Evolutionary conservation across 1,284 basidiomycete genomes (phyloP).

Genomic region (Schizophyllum commune): DNA sequence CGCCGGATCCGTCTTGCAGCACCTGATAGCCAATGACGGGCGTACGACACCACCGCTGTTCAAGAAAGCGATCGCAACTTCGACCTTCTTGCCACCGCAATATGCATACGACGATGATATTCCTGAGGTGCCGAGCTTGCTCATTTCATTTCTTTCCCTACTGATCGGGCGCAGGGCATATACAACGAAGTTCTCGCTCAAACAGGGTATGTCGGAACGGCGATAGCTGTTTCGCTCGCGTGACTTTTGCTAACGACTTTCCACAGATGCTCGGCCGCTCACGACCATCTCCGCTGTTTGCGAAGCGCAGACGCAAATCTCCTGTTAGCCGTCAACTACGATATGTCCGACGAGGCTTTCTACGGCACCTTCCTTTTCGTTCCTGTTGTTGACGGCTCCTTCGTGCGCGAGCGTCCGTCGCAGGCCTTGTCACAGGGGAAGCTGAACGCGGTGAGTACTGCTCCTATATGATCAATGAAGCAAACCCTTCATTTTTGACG

Average conservation of each 20-base stretch:
- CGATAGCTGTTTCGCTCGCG: too few species aligned
- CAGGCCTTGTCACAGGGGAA: slow-evolving; percentile 18
- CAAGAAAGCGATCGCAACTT: slow-evolving; percentile 19
- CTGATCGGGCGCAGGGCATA: slow-evolving; percentile 4
- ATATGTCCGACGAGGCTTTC: slow-evolving; percentile 26
- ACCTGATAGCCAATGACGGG: slow-evolving; percentile 4
- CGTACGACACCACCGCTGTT: slow-evolving; percentile 15
- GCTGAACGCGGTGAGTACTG: slow-evolving; percentile 20
- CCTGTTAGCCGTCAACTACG: slow-evolving; percentile 17
- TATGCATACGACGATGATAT: slow-evolving; percentile 17
- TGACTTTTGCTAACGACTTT: background rate
- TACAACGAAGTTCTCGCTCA: slow-evolving; percentile 13
- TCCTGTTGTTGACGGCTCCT: slow-evolving; percentile 28
- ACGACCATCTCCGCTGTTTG: slow-evolving; percentile 1
- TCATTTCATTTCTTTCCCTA: background rate
- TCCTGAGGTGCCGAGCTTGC: slow-evolving; percentile 14
- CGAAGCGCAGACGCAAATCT: slow-evolving; percentile 1
- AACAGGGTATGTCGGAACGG: slow-evolving; percentile 12
- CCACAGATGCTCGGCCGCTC: background rate
- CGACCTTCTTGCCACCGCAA: slow-evolving; percentile 18
- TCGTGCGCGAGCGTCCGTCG: slow-evolving; percentile 25
- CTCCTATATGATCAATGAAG: too few species aligned
- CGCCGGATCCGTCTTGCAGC: slow-evolving; percentile 20
- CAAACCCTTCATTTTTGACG: background rate
- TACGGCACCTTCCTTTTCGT: slow-evolving; percentile 28